phyloP scores from a whole-genome alignment of 2,329 filamentous ascomycete genomes.

The Microdochium trichocladiopsis region DNA sequence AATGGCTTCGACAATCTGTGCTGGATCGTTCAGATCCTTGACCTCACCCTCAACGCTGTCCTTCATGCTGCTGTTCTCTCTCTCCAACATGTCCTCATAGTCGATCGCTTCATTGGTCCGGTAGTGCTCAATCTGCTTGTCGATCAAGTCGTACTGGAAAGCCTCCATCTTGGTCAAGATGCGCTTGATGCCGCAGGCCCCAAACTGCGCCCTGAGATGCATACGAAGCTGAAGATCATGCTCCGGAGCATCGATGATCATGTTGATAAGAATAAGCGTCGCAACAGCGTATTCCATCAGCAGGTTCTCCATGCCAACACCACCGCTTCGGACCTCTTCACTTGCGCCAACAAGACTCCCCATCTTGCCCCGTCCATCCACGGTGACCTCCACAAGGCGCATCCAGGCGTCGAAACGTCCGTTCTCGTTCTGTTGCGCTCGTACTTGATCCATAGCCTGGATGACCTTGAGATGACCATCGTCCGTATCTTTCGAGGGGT shows the following conservation, averaged over 20 bases:
- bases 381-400: slow-evolving; percentile 93
- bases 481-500: slow-evolving; percentile 28
- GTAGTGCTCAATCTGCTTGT: slow-evolving; percentile 96
- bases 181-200: slow-evolving; percentile 88
- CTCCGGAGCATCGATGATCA: slow-evolving; percentile 88
- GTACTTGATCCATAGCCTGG: slow-evolving; percentile 87
- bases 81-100: slow-evolving; percentile 93
- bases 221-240: slow-evolving; percentile 84
- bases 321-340: slow-evolving; percentile 90
- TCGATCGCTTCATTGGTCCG: slow-evolving; percentile 93
- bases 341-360: slow-evolving; percentile 94
- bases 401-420: slow-evolving; percentile 98
- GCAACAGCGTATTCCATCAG: slow-evolving; percentile 98
- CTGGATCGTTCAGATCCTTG: slow-evolving; percentile 87
- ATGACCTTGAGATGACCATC: slow-evolving; percentile 90
- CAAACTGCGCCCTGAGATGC: slow-evolving; percentile 94
- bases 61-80: slow-evolving; percentile 83
- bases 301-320: slow-evolving; percentile 97
- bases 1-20: slow-evolving; percentile 92
- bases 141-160: slow-evolving; percentile 96
- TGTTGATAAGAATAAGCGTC: slow-evolving; percentile 91
- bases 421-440: slow-evolving; percentile 81
- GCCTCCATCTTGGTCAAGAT: slow-evolving; percentile 95
- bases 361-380: slow-evolving; percentile 97
- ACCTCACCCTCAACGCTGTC: slow-evolving; percentile 80